phyloP scores from a whole-genome alignment of 495 filamentous ascomycete species.

The Hypoxylon crocopeplum region DNA sequence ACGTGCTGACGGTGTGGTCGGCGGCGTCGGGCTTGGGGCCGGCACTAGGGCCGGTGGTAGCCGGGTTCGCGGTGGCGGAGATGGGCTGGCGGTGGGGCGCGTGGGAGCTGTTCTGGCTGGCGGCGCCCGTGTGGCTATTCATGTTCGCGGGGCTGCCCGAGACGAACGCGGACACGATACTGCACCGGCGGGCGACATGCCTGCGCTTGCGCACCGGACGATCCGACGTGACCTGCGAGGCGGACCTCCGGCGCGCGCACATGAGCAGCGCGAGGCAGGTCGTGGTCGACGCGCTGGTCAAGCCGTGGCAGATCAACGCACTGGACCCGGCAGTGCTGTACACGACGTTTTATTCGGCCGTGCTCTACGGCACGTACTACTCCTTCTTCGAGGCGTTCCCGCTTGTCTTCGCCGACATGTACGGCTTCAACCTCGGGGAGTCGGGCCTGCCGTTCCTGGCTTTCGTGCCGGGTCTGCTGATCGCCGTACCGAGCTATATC shows the following conservation, averaged over 20 bases:
- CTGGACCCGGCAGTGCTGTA: slow-evolving; percentile 69
- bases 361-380: slow-evolving; percentile 76
- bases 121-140: slow-evolving; percentile 52
- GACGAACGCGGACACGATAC: slow-evolving; percentile 55
- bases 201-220: slow-evolving; percentile 52
- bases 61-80: slow-evolving; percentile 60
- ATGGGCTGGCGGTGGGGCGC: slow-evolving; percentile 60
- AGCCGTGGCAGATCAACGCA: slow-evolving; percentile 66
- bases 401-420: slow-evolving; percentile 70
- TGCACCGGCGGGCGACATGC: slow-evolving; percentile 45
- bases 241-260: slow-evolving; percentile 60
- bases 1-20: slow-evolving; percentile 69
- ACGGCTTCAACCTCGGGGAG: slow-evolving; percentile 72
- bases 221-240: slow-evolving; percentile 51
- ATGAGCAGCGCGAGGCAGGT: slow-evolving; percentile 55
- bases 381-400: slow-evolving; percentile 84
- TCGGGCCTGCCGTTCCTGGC: slow-evolving; percentile 73
- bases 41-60: slow-evolving; percentile 63
- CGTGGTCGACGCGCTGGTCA: slow-evolving; percentile 62
- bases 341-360: slow-evolving; percentile 66
- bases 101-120: slow-evolving; percentile 61
- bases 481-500: slow-evolving; percentile 68
- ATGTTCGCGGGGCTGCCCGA: slow-evolving; percentile 53
- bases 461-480: slow-evolving; percentile 72
- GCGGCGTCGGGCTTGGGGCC: slow-evolving; percentile 44